Conservation (phyloP, 352 stramenopile species). For the Aphanomyces astaci region DNA sequence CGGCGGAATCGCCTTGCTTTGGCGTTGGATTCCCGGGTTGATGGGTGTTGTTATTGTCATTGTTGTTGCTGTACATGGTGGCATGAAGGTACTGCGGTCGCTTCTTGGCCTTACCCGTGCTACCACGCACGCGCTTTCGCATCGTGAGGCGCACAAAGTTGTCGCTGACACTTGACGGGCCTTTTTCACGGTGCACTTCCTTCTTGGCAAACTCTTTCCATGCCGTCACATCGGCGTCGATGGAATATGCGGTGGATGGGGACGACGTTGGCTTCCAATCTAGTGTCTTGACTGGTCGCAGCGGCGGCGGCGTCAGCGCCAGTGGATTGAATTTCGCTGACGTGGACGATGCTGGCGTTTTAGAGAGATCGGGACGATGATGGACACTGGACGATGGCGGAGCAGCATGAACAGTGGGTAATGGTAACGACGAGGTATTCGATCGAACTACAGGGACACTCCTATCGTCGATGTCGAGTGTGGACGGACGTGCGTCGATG, state of each 20-base stretch:
- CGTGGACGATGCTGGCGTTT: neutral
- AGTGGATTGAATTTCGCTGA: neutral
- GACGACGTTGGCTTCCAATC: neutral
- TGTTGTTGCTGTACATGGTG: slow-evolving; percentile 39
- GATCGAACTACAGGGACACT: too few species aligned
- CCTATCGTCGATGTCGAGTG: too few species aligned
- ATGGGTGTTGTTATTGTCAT: too few species aligned
- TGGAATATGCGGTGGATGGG: neutral
- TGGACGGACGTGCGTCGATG: too few species aligned
- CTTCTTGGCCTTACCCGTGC: slow-evolving; percentile 57
- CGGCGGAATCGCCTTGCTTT: neutral
- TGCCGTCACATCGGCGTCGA: neutral
- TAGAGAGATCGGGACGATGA: too few species aligned
- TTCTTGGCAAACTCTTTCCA: slow-evolving; percentile 39
- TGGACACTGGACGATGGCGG: too few species aligned
- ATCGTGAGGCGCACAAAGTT: slow-evolving; percentile 80
- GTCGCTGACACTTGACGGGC: slow-evolving; percentile 44
- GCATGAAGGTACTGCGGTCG: slow-evolving; percentile 54
- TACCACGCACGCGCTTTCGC: slow-evolving; percentile 64
- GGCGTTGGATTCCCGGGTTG: too few species aligned
- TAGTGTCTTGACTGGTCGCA: neutral
- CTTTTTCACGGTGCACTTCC: slow-evolving; percentile 28
- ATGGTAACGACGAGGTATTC: too few species aligned
- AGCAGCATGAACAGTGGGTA: too few species aligned
- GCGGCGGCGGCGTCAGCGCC: too few species aligned